phyloP scores from a whole-genome alignment of 495 filamentous ascomycete genomes.

The Penicillium maclennaniae region DNA sequence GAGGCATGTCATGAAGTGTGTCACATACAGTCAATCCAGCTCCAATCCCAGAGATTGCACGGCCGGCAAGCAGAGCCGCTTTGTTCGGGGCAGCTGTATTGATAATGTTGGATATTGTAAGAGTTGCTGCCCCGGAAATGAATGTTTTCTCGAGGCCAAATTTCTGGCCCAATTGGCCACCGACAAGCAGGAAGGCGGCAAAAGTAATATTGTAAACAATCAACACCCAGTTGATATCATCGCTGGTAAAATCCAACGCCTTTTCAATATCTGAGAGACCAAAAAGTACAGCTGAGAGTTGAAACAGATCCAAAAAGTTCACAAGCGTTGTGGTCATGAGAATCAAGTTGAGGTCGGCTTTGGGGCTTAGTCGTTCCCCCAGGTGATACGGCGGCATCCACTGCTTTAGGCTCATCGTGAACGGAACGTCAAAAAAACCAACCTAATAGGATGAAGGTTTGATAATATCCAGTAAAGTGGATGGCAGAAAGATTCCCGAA shows the following conservation, averaged over 20 bases:
- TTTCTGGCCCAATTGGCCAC: not conserved
- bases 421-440: no score
- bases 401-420: no score
- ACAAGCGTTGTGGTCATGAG: not conserved
- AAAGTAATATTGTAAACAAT: slow-evolving; percentile 2
- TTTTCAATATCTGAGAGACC: not conserved
- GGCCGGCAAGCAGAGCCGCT: not conserved
- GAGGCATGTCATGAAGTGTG: no score
- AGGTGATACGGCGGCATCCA: not conserved
- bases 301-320: not conserved
- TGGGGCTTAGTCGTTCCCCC: not conserved
- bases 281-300: not conserved
- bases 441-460: no score
- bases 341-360: not conserved
- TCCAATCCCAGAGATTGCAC: not conserved
- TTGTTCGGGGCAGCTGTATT: not conserved
- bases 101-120: not conserved
- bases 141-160: not conserved
- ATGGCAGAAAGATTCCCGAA: no score
- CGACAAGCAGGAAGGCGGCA: not conserved
- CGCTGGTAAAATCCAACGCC: not conserved
- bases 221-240: not conserved
- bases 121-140: not conserved
- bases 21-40: not conserved
- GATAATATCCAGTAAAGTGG: no score